A percentile compares a stretch with the other conserved stretches of the same genome.
phyloP scores from a whole-genome alignment of 1,139 yeast genomes.

The Citeromyces hawaiiensis region DNA sequence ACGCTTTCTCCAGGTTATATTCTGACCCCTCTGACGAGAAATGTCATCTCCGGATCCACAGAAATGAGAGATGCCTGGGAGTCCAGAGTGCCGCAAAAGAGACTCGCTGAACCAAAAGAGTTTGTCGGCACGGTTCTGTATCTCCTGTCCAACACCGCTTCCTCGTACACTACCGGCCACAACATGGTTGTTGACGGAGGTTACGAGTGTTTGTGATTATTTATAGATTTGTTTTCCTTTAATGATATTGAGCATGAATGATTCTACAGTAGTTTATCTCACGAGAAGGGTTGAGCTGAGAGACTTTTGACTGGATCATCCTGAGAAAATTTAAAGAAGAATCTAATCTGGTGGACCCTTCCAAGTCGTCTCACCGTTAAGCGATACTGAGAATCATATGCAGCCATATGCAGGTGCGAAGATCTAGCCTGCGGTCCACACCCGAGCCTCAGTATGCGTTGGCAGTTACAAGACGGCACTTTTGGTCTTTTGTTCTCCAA shows the following conservation, averaged over 20 bases:
- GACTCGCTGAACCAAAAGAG: slow-evolving; percentile 72
- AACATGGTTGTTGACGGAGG: slow-evolving; percentile 85
- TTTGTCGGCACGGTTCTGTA: slow-evolving; percentile 76
- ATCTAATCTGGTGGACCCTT: too few relatives aligned
- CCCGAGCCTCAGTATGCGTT: too few relatives aligned
- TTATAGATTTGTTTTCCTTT: slow-evolving; percentile 1
- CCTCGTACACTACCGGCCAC: slow-evolving; percentile 74
- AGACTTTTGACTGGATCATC: too few relatives aligned
- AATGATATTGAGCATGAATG: background rate
- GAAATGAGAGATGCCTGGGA: slow-evolving; percentile 45
- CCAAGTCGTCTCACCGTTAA: too few relatives aligned
- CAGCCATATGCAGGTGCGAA: too few relatives aligned
- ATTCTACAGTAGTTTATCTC: too few relatives aligned
- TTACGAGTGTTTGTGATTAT: slow-evolving; percentile 39
- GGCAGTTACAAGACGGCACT: too few relatives aligned
- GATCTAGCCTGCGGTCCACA: too few relatives aligned
- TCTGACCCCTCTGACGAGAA: slow-evolving; percentile 48
- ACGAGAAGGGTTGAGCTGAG: too few relatives aligned
- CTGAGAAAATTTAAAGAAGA: too few relatives aligned
- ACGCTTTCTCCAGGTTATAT: slow-evolving; percentile 77
- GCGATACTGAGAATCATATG: too few relatives aligned
- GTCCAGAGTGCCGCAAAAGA: slow-evolving; percentile 55
- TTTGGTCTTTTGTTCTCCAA: too few relatives aligned
- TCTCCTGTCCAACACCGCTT: slow-evolving; percentile 60
- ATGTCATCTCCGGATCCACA: slow-evolving; percentile 37